A percentile compares a stretch with the other conserved stretches of the same genome.
phyloP scores from a whole-genome alignment of 2,329 filamentous ascomycete genomes.

The Gaeumannomyces sp. region DNA sequence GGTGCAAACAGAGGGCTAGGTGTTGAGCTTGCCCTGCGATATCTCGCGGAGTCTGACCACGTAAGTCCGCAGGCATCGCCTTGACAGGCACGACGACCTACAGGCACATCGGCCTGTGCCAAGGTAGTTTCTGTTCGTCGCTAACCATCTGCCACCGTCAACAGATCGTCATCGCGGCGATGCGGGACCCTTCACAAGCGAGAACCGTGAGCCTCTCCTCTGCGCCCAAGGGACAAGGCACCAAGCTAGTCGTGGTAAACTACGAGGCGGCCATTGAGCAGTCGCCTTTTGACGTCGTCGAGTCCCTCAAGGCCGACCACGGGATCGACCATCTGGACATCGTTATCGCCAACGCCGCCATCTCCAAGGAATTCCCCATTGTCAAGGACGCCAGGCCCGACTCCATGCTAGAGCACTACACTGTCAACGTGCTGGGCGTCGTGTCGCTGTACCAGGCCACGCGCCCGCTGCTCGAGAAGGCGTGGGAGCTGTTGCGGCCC shows the following conservation, averaged over 20 bases:
- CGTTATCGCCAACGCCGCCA: conserved; percentile 46
- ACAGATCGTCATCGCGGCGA: conserved; percentile 1
- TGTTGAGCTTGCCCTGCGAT: conserved; percentile 16
- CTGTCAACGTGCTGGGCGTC: conserved; percentile 38
- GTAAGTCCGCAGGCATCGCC: not conserved
- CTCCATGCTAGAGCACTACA: conserved; percentile 30
- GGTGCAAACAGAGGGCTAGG: conserved; percentile 25
- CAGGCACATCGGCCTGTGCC: too few relatives aligned
- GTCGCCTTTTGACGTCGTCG: conserved; percentile 23
- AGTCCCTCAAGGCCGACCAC: conserved; percentile 20
- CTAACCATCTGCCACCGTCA: not conserved
- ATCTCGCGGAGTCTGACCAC: conserved; percentile 6
- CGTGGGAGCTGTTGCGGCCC: not conserved
- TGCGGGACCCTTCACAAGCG: not conserved
- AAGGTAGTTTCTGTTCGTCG: not conserved
- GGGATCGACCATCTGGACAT: conserved; percentile 37
- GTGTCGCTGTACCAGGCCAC: conserved; percentile 29
- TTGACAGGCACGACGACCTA: too few relatives aligned
- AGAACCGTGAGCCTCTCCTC: conserved; percentile 10
- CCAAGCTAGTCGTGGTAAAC: conserved; percentile 28
- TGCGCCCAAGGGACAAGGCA: conserved; percentile 23
- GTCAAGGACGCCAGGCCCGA: conserved; percentile 26
- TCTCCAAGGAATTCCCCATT: conserved; percentile 24
- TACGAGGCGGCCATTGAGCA: conserved; percentile 28
- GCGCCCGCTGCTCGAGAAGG: conserved; percentile 26